Evolutionary conservation across 2,329 filamentous ascomycete species (phyloP).

Genomic region (Aspergillus sp.): DNA sequence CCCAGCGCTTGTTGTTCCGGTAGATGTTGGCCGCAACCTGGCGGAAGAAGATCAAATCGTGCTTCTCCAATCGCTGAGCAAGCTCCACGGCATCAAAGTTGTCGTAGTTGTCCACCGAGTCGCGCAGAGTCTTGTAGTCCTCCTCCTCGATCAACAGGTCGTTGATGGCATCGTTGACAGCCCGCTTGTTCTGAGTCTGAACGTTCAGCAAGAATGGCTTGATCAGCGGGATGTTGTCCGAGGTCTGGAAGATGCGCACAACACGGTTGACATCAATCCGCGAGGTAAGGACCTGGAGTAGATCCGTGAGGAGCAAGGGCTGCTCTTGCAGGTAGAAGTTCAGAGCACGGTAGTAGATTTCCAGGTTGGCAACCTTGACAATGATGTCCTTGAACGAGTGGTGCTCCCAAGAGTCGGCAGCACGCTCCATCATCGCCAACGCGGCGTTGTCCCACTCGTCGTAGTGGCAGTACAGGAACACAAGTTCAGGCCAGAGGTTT

Average conservation of each 20-base stretch:
- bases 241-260: slow-evolving; percentile 98
- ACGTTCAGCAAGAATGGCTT: slow-evolving; percentile 98
- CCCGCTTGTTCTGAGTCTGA: slow-evolving; percentile 94
- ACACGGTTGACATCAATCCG: slow-evolving; percentile 97
- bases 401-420: slow-evolving; percentile 97
- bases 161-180: slow-evolving; percentile 97
- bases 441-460: slow-evolving; percentile 98
- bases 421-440: slow-evolving; percentile 94
- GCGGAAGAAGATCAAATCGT: slow-evolving; percentile 97
- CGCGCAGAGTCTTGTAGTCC: slow-evolving; percentile 96
- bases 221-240: slow-evolving; percentile 94
- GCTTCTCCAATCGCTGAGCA: slow-evolving; percentile 88
- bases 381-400: slow-evolving; percentile 99
- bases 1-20: slow-evolving; percentile 99
- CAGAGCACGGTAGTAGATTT: slow-evolving; percentile 96
- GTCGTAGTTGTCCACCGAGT: slow-evolving; percentile 98
- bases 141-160: slow-evolving; percentile 97
- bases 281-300: slow-evolving; percentile 84
- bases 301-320: slow-evolving; percentile 89
- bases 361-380: slow-evolving; percentile 94
- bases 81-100: slow-evolving; percentile 96
- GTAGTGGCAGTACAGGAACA: slow-evolving; percentile 97
- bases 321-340: slow-evolving; percentile 98
- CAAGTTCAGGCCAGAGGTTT: slow-evolving; percentile 93
- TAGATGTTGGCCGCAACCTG: slow-evolving; percentile 98